phyloP scores from a whole-genome alignment of 352 stramenopile species.

The Poterioochromonas sp. region DNA sequence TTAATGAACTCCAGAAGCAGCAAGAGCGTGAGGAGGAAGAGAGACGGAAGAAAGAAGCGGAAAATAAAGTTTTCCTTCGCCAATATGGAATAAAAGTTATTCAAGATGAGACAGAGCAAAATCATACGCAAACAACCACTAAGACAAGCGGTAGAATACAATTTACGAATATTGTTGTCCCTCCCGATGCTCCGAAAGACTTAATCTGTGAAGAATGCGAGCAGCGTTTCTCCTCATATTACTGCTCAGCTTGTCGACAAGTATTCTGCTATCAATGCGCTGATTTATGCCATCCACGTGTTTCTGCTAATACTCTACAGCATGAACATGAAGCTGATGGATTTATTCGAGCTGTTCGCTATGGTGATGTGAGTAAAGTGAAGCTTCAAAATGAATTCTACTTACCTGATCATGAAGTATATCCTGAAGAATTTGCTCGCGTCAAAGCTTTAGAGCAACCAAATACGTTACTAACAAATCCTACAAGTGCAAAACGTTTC shows the following conservation, averaged over 20 bases:
- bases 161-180: neutral
- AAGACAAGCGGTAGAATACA: neutral
- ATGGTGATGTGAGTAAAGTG: slow-evolving; percentile 1
- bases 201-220: slow-evolving; percentile 27
- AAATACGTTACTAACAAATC: neutral
- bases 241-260: neutral
- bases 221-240: neutral
- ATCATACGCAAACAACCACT: neutral
- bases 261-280: slow-evolving; percentile 3
- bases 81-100: neutral
- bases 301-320: neutral
- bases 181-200: neutral
- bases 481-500: neutral
- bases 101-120: neutral
- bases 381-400: neutral
- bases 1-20: too few relatives aligned
- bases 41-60: neutral
- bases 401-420: neutral
- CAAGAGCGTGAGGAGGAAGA: neutral
- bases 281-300: slow-evolving; percentile 16
- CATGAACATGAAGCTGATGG: slow-evolving; percentile 16
- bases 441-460: neutral
- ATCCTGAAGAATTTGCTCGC: neutral
- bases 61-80: neutral
- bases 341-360: neutral